Evolutionary conservation across 1,284 basidiomycete species (phyloP).

Genomic region (Meripilus lineatus): DNA sequence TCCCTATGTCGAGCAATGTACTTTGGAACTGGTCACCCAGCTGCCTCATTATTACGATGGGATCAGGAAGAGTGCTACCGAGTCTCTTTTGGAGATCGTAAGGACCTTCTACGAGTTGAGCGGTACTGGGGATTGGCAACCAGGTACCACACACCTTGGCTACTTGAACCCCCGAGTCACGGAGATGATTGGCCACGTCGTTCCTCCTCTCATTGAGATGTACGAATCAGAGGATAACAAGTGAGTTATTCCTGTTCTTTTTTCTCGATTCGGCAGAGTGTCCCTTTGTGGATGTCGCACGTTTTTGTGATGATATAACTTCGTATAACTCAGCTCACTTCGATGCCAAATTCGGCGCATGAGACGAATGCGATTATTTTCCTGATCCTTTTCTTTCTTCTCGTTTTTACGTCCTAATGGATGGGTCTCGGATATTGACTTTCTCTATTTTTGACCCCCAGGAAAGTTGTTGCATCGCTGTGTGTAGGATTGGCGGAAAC

Average conservation of each 20-base stretch:
- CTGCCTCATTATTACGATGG: constrained; percentile 97
- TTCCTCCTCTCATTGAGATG: constrained; percentile 81
- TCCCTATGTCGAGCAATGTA: constrained; percentile 79
- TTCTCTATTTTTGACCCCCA: constrained; percentile 29
- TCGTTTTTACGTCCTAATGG: too few species aligned
- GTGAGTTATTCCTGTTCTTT: constrained; percentile 51
- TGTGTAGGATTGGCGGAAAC: constrained; percentile 89
- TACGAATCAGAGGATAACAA: constrained; percentile 97
- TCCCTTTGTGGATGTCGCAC: constrained; percentile 10
- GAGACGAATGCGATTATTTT: constrained; percentile 45
- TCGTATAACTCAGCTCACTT: constrained; percentile 82
- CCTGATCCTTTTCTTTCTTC: constrained; percentile 26
- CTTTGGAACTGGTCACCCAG: constrained; percentile 79
- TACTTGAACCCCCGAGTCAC: constrained; percentile 77
- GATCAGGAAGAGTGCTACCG: constrained; percentile 91
- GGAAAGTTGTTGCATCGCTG: constrained; percentile 82
- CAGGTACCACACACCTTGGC: constrained; percentile 60
- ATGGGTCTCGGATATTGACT: too few species aligned
- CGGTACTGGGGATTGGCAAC: constrained; percentile 76
- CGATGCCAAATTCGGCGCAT: constrained; percentile 57
- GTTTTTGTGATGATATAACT: constrained; percentile 50
- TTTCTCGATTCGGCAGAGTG: too few species aligned
- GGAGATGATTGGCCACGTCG: constrained; percentile 75
- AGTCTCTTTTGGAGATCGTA: constrained; percentile 87
- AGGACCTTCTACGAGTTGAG: constrained; percentile 92